Base-by-base conservation (phyloP, 2,329 filamentous ascomycete genomes). In the Ilyonectria sp. region DNA sequence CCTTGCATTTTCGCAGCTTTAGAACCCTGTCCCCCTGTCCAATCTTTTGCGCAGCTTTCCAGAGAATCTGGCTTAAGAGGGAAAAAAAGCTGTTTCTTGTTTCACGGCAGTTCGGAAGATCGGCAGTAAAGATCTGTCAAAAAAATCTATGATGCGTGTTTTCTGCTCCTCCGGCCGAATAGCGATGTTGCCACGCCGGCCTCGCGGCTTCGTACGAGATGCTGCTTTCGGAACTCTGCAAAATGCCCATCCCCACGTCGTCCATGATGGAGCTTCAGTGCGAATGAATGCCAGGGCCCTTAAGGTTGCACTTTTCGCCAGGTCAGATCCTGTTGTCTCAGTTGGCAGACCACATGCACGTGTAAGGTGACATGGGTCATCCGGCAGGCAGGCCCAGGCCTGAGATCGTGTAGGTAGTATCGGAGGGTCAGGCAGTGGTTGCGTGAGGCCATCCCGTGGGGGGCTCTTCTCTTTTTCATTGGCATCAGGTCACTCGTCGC, bases 301-400 rank as follows among this genome's bases (percentile, higher is more conserved):
- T 55, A 31, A 29, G 60, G 60, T 55, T 50, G 52, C 52, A 62
- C 35, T 62, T 55, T 21, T 15, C 54, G 31, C 44, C 29, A 49
- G 40, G 5, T 19, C 40, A 6, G 6, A 17, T n/a, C n/a, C 17
- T 19, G 52, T 49, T 50, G 60, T 56, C 60, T 63, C 52, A 63
- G 49, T 43, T 63, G 33, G 52, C 63, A 60, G 44, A 29, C 26
- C 57, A 61, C 44, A 21, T 59, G 49, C 63, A 61, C 63, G 59
- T 44, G 52, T 46, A 61, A 58, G 63, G 63, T 65, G 57, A 52
- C 63, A 65, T 65, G 57, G 46, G 37, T 65, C 63, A 57, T 26
- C 46, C 63, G 63, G 40, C 40, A 43, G 40, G 40, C 40, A n/a
- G 40, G 40, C n/a, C 40, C 40, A 43, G 40, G 3, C 40, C 40